phyloP scores from a whole-genome alignment of 257 asterid species.

The Solanum lycopersicoides region DNA sequence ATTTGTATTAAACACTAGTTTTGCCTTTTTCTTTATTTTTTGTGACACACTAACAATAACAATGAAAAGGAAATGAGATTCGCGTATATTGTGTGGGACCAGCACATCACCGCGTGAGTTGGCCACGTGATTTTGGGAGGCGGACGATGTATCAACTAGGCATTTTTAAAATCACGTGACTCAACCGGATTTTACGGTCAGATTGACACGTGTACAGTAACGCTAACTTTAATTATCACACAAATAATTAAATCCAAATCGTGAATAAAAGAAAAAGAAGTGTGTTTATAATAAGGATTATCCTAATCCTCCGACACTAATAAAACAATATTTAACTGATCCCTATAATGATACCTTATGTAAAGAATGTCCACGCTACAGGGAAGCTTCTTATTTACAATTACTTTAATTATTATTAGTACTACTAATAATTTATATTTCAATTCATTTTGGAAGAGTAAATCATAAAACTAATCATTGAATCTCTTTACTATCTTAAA shows the following conservation, averaged over 20 bases:
- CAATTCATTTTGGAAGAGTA: background rate
- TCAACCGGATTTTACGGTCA: constrained; percentile 29
- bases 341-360: constrained; percentile 65
- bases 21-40: too few species aligned
- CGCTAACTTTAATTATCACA: background rate
- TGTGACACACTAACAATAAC: background rate
- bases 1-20: background rate
- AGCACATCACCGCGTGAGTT: constrained; percentile 44
- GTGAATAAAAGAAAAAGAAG: background rate
- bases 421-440: background rate
- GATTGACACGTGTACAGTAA: constrained; percentile 21
- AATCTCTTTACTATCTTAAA: background rate
- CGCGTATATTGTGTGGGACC: constrained; percentile 17
- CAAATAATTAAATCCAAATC: background rate
- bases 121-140: constrained; percentile 93
- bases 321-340: constrained; percentile 67
- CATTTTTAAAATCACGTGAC: constrained; percentile 69
- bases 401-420: background rate
- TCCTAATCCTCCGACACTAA: constrained; percentile 28
- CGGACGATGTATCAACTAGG: constrained; percentile 48
- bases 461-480: constrained; percentile 12
- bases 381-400: background rate
- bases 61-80: background rate
- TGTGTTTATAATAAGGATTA: background rate
- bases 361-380: constrained; percentile 42